Conservation (phyloP, 257 asterid genomes). For the Catharanthus roseus region DNA sequence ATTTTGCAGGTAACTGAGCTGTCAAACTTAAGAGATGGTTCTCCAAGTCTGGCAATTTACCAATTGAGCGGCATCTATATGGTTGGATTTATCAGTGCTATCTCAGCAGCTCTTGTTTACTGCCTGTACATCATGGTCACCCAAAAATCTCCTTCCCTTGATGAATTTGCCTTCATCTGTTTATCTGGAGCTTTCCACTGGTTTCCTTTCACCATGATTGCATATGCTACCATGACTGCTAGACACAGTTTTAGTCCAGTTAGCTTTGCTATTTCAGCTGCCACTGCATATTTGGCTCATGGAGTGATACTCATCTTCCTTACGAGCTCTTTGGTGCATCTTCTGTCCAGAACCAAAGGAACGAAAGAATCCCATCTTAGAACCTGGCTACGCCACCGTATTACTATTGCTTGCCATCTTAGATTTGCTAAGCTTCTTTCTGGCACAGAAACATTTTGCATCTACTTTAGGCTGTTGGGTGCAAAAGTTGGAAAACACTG, state of each 20-base stretch:
- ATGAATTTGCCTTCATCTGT: slow-evolving; percentile 51
- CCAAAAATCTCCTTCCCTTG: slow-evolving; percentile 32
- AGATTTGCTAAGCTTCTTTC: slow-evolving; percentile 81
- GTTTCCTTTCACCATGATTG: slow-evolving; percentile 61
- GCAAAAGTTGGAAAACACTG: slow-evolving; percentile 66
- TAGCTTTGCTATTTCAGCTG: slow-evolving; percentile 39
- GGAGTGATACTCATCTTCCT: slow-evolving; percentile 49
- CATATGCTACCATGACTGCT: slow-evolving; percentile 38
- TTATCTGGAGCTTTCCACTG: slow-evolving; percentile 72
- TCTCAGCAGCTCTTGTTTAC: slow-evolving; percentile 58
- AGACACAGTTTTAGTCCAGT: slow-evolving; percentile 28
- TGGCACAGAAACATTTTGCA: slow-evolving; percentile 83
- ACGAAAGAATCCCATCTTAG: slow-evolving; percentile 21
- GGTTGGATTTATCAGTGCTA: slow-evolving; percentile 53
- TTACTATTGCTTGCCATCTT: slow-evolving; percentile 52
- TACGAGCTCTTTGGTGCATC: slow-evolving; percentile 30
- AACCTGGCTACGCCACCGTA: slow-evolving; percentile 58
- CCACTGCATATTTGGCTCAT: slow-evolving; percentile 54
- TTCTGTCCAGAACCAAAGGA: slow-evolving; percentile 31
- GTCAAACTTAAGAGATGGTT: slow-evolving; percentile 14
- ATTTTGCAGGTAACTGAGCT: slow-evolving; percentile 27
- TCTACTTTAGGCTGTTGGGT: slow-evolving; percentile 64
- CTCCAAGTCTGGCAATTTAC: slow-evolving; percentile 23
- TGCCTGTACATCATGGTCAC: slow-evolving; percentile 28
- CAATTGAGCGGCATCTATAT: slow-evolving; percentile 59